phyloP scores from a whole-genome alignment of 495 filamentous ascomycete genomes.

The Cercophora scortea region DNA sequence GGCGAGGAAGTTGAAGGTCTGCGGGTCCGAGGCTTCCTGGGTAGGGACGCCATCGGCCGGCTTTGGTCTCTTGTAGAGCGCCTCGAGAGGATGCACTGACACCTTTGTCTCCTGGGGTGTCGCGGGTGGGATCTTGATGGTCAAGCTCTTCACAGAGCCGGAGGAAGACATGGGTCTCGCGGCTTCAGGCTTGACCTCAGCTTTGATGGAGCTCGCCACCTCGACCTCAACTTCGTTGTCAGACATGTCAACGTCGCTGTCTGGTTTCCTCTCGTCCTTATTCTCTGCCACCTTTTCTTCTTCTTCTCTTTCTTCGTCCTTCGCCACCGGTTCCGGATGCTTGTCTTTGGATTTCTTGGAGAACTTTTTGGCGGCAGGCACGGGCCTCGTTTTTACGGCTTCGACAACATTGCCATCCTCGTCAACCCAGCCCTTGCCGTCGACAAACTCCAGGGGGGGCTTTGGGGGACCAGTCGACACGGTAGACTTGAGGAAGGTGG shows the following conservation, averaged over 20 bases:
- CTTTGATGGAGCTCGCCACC: background rate
- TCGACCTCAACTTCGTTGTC: background rate
- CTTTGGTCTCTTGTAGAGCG: conserved; percentile 71
- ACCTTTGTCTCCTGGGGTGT: conserved; percentile 34
- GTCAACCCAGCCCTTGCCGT: conserved; percentile 87
- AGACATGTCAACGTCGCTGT: too few relatives aligned
- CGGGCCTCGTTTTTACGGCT: conserved; percentile 23
- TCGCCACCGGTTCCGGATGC: background rate
- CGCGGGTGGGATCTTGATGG: conserved; percentile 42
- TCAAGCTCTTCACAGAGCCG: conserved; percentile 34
- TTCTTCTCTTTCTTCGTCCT: conserved; percentile 9
- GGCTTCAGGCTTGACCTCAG: conserved; percentile 6
- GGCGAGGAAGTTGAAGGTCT: conserved; percentile 45
- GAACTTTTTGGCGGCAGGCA: conserved; percentile 4
- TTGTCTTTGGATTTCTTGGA: background rate
- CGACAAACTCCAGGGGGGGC: conserved; percentile 47
- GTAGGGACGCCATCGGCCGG: conserved; percentile 20
- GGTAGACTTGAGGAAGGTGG: conserved; percentile 60
- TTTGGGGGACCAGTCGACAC: conserved; percentile 20
- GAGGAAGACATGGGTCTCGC: conserved; percentile 36
- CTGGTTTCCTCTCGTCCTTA: too few relatives aligned
- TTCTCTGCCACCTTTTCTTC: background rate
- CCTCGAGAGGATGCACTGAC: conserved; percentile 72
- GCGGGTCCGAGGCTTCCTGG: conserved; percentile 14
- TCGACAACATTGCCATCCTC: conserved; percentile 70